Conservation (phyloP, 352 stramenopile genomes). For the Pythium rhizo-oryzae region DNA sequence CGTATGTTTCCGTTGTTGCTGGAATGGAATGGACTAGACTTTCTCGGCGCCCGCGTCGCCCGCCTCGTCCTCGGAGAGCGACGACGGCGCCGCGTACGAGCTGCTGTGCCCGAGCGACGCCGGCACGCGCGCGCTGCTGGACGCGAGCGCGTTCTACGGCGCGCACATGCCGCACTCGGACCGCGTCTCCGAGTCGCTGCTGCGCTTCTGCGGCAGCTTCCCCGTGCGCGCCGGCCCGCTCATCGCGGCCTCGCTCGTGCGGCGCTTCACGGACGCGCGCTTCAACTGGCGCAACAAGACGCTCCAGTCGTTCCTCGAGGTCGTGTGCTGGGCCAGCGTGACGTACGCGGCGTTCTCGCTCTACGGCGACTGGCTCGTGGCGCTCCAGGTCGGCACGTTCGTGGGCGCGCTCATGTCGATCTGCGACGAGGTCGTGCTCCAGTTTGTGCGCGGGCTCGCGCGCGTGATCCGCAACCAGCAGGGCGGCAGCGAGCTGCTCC, state of each 20-base stretch:
- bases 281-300: conserved; percentile 87
- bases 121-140: conserved; percentile 49
- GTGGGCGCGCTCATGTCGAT: conserved; percentile 81
- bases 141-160: conserved; percentile 53
- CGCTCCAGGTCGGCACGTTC: conserved; percentile 71
- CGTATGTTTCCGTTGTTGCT: too few species aligned
- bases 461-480: conserved; percentile 74
- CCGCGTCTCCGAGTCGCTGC: conserved; percentile 51
- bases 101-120: conserved; percentile 52
- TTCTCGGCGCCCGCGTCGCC: not conserved
- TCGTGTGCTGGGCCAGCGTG: conserved; percentile 73
- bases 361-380: conserved; percentile 57
- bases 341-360: conserved; percentile 66
- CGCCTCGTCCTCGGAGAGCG: conserved; percentile 20
- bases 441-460: conserved; percentile 62
- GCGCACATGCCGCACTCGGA: conserved; percentile 54
- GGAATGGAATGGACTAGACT: not conserved
- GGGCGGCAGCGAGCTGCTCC: conserved; percentile 55
- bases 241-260: conserved; percentile 51
- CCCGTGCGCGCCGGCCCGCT: conserved; percentile 52
- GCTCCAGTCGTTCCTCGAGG: conserved; percentile 82
- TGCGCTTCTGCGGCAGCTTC: conserved; percentile 67
- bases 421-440: conserved; percentile 75
- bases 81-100: conserved; percentile 53
- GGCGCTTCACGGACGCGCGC: conserved; percentile 67